Evolutionary conservation across 768 basidiomycete genomes (phyloP).

Genomic region (Russula lepida): DNA sequence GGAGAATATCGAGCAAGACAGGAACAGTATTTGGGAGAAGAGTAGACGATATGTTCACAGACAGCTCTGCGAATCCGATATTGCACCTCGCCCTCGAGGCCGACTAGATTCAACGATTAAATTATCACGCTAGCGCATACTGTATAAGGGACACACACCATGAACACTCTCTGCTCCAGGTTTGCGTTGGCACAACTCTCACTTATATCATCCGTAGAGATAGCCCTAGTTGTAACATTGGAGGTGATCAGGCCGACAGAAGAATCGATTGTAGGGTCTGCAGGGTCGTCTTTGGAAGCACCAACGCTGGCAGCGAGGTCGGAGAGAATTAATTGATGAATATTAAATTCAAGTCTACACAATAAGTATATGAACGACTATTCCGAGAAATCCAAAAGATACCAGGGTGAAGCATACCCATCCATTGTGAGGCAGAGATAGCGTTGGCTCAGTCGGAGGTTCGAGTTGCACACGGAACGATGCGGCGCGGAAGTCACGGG

Average conservation of each 20-base stretch:
- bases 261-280: slow-evolving; percentile 18
- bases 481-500: too few species aligned
- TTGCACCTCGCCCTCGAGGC: slow-evolving; percentile 69
- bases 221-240: slow-evolving; percentile 42
- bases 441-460: neutral
- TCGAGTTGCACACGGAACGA: too few species aligned
- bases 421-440: slow-evolving; percentile 1
- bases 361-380: slow-evolving; percentile 15
- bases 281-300: slow-evolving; percentile 15
- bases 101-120: slow-evolving; percentile 35
- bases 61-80: slow-evolving; percentile 75
- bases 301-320: slow-evolving; percentile 22
- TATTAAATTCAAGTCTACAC: slow-evolving; percentile 20
- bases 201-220: neutral
- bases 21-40: slow-evolving; percentile 48
- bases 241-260: slow-evolving; percentile 53
- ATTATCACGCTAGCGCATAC: neutral
- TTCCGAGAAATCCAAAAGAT: neutral
- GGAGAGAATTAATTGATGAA: slow-evolving; percentile 21
- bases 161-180: slow-evolving; percentile 39
- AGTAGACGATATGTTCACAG: slow-evolving; percentile 50
- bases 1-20: slow-evolving; percentile 56
- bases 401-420: neutral
- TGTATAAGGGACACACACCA: slow-evolving; percentile 42
- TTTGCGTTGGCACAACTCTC: slow-evolving; percentile 18